A percentile compares a stretch with the other conserved stretches of the same genome.
These are phyloP conservation scores for Arachnomyces sp. DNA, from an alignment of 2,329 filamentous ascomycete genomes.

Conservation along the genomic window DNA sequence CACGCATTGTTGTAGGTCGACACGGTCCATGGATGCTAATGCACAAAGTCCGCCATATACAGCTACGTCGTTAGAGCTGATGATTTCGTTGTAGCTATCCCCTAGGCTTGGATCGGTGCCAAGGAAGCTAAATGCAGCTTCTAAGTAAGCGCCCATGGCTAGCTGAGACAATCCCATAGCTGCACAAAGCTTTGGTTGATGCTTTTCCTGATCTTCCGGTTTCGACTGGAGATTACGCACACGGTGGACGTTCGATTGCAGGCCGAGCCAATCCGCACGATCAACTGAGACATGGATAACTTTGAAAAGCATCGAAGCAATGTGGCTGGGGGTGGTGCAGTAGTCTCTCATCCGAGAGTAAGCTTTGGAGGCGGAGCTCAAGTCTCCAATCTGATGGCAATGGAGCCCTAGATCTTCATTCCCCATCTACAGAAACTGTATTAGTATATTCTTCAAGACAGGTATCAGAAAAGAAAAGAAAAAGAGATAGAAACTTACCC, in stretches of 20 bases:
- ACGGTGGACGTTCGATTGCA: conserved; percentile 54
- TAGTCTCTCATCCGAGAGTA: conserved; percentile 86
- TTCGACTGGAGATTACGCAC: conserved; percentile 47
- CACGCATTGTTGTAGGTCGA: conserved; percentile 65
- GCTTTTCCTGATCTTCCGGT: conserved; percentile 51
- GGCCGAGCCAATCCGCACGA: conserved; percentile 67
- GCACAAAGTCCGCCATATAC: conserved; percentile 87
- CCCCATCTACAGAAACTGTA: conserved; percentile 60
- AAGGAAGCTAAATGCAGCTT: conserved; percentile 68
- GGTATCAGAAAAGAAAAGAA: conserved; percentile 3
- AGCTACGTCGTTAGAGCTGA: conserved; percentile 80
- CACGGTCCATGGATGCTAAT: conserved; percentile 78
- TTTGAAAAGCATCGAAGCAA: conserved; percentile 73
- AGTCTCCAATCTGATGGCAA: conserved; percentile 69
- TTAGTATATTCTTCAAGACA: conserved; percentile 6
- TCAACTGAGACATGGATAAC: conserved; percentile 69
- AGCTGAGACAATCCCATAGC: conserved; percentile 57
- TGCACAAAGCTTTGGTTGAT: conserved; percentile 57
- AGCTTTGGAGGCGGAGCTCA: conserved; percentile 64
- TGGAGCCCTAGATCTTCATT: conserved; percentile 87
- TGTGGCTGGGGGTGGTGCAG: conserved; percentile 73
- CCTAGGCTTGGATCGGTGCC: conserved; percentile 51
- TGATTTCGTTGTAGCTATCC: conserved; percentile 59
- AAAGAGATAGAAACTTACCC: conserved; percentile 47
- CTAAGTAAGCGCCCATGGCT: conserved; percentile 48